phyloP scores from a whole-genome alignment of 2,329 filamentous ascomycete species.

The Alternaria sp. region DNA sequence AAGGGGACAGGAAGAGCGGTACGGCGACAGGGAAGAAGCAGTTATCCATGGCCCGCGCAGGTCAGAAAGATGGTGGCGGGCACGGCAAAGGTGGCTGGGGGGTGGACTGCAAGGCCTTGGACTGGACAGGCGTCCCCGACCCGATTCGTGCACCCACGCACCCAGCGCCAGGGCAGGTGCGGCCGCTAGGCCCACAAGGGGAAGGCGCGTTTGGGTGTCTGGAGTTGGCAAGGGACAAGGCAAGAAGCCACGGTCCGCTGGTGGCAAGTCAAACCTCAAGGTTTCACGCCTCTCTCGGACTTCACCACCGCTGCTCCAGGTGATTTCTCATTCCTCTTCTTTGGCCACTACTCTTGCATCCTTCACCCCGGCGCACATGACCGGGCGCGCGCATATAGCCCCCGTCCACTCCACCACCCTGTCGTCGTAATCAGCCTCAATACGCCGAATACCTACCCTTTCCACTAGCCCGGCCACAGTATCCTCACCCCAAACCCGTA shows the following conservation, averaged over 20 bases:
- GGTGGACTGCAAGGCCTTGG: slow-evolving; percentile 4
- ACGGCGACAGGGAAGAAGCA: slow-evolving; percentile 17
- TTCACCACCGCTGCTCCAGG: not conserved
- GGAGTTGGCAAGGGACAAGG: not conserved
- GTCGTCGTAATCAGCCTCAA: slow-evolving; percentile 24
- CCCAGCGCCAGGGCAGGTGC: slow-evolving; percentile 5
- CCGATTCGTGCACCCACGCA: slow-evolving; percentile 1
- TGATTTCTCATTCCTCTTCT: slow-evolving; percentile 6
- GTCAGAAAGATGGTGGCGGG: slow-evolving; percentile 27
- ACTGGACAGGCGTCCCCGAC: slow-evolving; percentile 15
- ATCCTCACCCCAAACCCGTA: slow-evolving; percentile 14
- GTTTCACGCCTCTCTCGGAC: slow-evolving; percentile 11
- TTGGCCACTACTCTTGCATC: not conserved
- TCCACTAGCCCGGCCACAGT: slow-evolving; percentile 19
- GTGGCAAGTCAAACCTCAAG: slow-evolving; percentile 13
- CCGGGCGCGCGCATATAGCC: not conserved
- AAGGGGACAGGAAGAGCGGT: slow-evolving; percentile 26
- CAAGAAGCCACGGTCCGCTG: slow-evolving; percentile 7
- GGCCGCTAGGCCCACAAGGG: slow-evolving; percentile 11
- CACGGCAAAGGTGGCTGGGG: slow-evolving; percentile 19
- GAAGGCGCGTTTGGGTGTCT: slow-evolving; percentile 5
- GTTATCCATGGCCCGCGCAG: slow-evolving; percentile 35
- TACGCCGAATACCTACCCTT: slow-evolving; percentile 22
- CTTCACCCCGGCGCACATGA: slow-evolving; percentile 7
- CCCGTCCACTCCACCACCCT: slow-evolving; percentile 8